These are phyloP conservation scores for Candida coleopterorum DNA, from an alignment of 805 yeast species.

Conservation along the genomic window DNA sequence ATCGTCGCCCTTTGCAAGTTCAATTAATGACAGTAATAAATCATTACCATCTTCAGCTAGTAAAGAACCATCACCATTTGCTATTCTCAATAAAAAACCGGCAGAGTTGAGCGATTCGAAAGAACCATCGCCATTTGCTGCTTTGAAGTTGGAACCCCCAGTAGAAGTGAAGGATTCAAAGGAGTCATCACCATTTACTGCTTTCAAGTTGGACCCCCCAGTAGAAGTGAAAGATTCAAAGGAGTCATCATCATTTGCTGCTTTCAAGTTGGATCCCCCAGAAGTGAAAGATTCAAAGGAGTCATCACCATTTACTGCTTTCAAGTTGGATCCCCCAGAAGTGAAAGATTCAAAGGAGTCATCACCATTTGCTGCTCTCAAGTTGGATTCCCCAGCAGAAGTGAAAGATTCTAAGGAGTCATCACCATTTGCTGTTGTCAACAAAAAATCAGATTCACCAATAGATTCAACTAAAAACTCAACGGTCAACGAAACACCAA, in stretches of 20 bases:
- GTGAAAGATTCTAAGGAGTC: too few relatives aligned
- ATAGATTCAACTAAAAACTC: too few relatives aligned
- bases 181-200: conserved; percentile 2
- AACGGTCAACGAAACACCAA: too few relatives aligned
- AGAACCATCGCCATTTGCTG: conserved; percentile 3
- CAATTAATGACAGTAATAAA: neutral
- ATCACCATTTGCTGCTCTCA: neutral
- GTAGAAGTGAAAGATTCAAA: neutral
- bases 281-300: neutral
- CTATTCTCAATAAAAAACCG: neutral
- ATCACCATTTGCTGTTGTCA: too few relatives aligned
- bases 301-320: conserved; percentile 1
- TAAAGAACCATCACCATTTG: conserved; percentile 10
- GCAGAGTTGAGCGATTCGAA: neutral
- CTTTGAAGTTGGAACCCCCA: too few relatives aligned
- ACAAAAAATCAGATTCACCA: too few relatives aligned
- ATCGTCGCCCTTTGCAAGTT: conserved; percentile 7
- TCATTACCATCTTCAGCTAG: conserved; percentile 1
- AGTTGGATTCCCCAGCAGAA: too few relatives aligned
- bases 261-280: too few relatives aligned
- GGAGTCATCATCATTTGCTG: conserved; percentile 2
- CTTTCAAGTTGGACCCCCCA: too few relatives aligned
- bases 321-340: neutral
- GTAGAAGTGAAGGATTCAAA: neutral
- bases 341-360: too few relatives aligned